A percentile compares a stretch with the other conserved stretches of the same genome.
Evolutionary conservation across 192 early-diverging fungal genomes (phyloP).

Genomic region (Oehlia diaphana): DNA sequence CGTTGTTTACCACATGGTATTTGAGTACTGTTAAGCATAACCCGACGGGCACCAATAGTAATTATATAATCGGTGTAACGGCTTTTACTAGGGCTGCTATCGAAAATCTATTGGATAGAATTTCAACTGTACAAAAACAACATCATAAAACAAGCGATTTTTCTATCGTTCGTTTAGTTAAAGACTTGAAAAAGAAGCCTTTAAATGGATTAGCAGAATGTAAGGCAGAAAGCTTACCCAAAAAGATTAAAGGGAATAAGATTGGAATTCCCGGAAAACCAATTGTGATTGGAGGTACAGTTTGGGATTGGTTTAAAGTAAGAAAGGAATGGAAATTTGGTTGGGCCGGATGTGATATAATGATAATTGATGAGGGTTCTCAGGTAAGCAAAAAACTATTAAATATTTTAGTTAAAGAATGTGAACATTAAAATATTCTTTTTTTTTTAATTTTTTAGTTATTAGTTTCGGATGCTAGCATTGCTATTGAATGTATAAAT

Average conservation of each 20-base stretch:
- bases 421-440: background rate
- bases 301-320: conserved; percentile 44
- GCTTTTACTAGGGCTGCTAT: conserved; percentile 53
- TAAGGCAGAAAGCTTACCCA: conserved; percentile 20
- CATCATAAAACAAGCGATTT: conserved; percentile 29
- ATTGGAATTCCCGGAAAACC: conserved; percentile 22
- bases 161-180: conserved; percentile 36
- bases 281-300: conserved; percentile 40
- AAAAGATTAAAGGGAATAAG: conserved; percentile 1
- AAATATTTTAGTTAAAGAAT: background rate
- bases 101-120: conserved; percentile 39
- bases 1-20: conserved; percentile 43
- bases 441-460: conserved; percentile 31
- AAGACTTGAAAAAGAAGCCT: background rate
- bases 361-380: conserved; percentile 43
- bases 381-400: conserved; percentile 32
- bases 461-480: conserved; percentile 43
- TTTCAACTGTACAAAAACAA: conserved; percentile 32
- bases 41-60: conserved; percentile 28
- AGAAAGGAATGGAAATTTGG: conserved; percentile 20
- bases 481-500: conserved; percentile 47
- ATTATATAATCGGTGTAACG: conserved; percentile 48
- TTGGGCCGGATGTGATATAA: conserved; percentile 30
- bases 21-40: conserved; percentile 36
- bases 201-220: conserved; percentile 10